Base-by-base conservation (phyloP, 2,329 filamentous ascomycete species). In the Byssothecium circinans region DNA sequence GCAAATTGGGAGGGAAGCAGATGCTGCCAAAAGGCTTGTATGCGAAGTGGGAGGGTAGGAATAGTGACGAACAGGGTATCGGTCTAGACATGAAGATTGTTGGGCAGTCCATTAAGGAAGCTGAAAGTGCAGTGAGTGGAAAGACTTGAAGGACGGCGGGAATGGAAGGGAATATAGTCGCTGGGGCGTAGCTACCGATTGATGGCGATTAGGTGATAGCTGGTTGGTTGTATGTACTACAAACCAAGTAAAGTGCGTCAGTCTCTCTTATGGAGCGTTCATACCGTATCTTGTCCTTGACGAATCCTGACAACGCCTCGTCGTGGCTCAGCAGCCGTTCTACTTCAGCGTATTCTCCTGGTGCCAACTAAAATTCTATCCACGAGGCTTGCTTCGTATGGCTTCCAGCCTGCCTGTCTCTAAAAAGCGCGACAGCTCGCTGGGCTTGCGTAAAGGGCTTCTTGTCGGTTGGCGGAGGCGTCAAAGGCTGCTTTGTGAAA, bases 11-110 rank as follows among this genome's bases (percentile, higher is more conserved):
- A 30, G 39, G 41, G 33, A 35, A 39, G 29, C 15, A 35, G 44
- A 48, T 52, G 43, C 32, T 57, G 35, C 54, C 52, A 18, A 43
- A 52, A 30, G 54, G 50, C 25, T 49, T 58, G 40, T 58, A 58
- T 50, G 25, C 20, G 25, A 56, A 54, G 30, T 0, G 76, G 74
- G 48, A 46, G 33, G 42, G 41, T 33, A 35, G 36, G 36, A 18
- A 17, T 33, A 40, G 27, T 45, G 35, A 40, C 23, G 35, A 45
- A 45, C 17, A 40, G 27, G 36, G 43, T 33, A 34, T 33, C 17
- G 18, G 27, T 45, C 43, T 41, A 40, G 36, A 45, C 19, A 27
- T 40, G 36, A 45, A 45, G 23, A 40, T 45, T 17, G 36, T 39
- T 41, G 35, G 18, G 35, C 35, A 45, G 35, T 40, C 35, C 33